These are phyloP conservation scores for Phialophora tarda DNA, from an alignment of 2,329 filamentous ascomycete species.

Conservation along the genomic window DNA sequence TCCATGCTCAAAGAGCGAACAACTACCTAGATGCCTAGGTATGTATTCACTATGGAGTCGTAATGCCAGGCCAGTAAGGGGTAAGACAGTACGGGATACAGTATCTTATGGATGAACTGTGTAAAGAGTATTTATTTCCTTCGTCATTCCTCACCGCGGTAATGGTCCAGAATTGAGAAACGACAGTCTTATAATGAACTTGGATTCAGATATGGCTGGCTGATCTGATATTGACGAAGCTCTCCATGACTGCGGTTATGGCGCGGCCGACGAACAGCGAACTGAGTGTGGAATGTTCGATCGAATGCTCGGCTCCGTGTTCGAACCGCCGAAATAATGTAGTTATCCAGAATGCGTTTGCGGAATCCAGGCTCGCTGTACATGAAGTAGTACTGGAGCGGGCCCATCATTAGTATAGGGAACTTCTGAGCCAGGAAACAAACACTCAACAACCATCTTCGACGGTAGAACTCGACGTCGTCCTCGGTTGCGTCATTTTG, in stretches of 20 bases:
- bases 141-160: neutral
- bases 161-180: neutral
- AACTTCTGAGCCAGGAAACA: neutral
- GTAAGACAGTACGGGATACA: too few relatives aligned
- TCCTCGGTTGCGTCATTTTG: neutral
- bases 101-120: neutral
- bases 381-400: neutral
- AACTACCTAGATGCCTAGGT: too few relatives aligned
- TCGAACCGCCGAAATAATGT: conserved; percentile 1
- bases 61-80: too few relatives aligned
- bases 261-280: too few relatives aligned
- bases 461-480: neutral
- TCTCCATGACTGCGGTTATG: too few relatives aligned
- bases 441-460: neutral
- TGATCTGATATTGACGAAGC: too few relatives aligned
- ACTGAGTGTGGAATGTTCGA: neutral
- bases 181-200: neutral
- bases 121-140: too few relatives aligned
- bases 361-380: neutral
- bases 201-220: neutral
- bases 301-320: neutral
- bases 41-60: too few relatives aligned
- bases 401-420: neutral
- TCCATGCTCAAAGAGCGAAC: too few relatives aligned
- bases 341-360: neutral